phyloP scores from a whole-genome alignment of 306 rosid genomes.

The Gastrolobium bilobum region DNA sequence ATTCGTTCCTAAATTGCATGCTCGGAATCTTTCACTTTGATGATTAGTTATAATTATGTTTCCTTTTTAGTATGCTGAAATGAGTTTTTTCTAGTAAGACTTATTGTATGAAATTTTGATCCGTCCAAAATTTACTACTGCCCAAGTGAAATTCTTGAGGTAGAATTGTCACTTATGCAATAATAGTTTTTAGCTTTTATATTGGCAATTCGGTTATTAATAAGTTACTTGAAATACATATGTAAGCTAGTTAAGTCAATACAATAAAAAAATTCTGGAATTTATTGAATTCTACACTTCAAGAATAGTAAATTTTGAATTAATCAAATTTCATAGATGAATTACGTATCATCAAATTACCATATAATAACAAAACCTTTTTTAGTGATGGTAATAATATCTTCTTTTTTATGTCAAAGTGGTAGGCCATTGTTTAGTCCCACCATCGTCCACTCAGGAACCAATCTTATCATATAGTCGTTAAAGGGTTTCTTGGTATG shows the following conservation, averaged over 20 bases:
- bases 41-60: conserved; percentile 43
- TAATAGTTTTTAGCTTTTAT: background rate
- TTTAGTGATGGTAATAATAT: conserved; percentile 2
- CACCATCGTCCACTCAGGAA: conserved; percentile 27
- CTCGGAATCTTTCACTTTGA: conserved; percentile 40
- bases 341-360: background rate
- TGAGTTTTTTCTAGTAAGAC: background rate
- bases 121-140: background rate
- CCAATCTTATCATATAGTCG: conserved; percentile 50
- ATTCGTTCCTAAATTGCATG: conserved; percentile 41
- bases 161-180: background rate
- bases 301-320: background rate
- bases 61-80: background rate
- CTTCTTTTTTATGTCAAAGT: conserved; percentile 41
- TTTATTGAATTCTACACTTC: background rate
- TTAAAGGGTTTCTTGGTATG: conserved; percentile 53
- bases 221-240: background rate
- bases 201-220: background rate
- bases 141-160: background rate
- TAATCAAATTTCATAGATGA: background rate
- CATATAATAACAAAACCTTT: conserved; percentile 21
- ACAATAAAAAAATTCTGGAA: background rate
- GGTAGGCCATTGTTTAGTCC: conserved; percentile 46
- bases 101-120: conserved; percentile 27
- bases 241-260: background rate